Base-by-base conservation (phyloP, 2,329 filamentous ascomycete species). In the Cladosporium sp. region DNA sequence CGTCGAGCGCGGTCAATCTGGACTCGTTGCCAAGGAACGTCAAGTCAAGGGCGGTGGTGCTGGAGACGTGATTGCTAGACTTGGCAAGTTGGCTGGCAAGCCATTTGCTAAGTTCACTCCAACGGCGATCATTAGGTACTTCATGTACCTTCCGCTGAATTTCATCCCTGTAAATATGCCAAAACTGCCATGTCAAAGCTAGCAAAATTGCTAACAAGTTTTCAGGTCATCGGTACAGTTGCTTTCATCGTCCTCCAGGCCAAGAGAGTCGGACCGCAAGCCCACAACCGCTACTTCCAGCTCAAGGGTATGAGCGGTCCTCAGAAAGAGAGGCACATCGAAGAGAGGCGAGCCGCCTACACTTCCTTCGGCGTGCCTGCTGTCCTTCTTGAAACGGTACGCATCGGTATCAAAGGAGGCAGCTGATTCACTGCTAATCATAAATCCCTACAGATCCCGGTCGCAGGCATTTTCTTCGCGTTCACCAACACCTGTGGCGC, bases 401-500 rank as follows among this genome's bases (percentile, higher is more conserved):
- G 49, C 33, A 31, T n/a, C 18, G 16, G 18, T 14, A 8, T 4
- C 35, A 8, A 12, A 7, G 3, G 26, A 33, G 2, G n/a, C 23
- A 61, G 23, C 26, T 14, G 16, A 16, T 18, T n/a, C 37, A 8
- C 5, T 1, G 23, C 58, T 61, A 50, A 61, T 16, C 44, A 23
- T 60, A 60, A 46, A 16, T 6, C n/a, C 44, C 5, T 26, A 26
- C 26, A 56, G 61, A 52, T 97, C 2, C 94, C 94, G 0, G 81
- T 97, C 67, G 87, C 85, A 7, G 93, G 91, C 6, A 90, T 97
- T 62, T 84, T 94, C 67, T 96, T 97, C 74, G 85, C 90, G 0
- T 97, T 96, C 77, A 97, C 93, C 18, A 97, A 97, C 77, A 90
- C 91, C 1, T 92, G 96, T 66, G 94, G 93, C 8, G 94, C 93